phyloP scores from a whole-genome alignment of 2,329 filamentous ascomycete species.

The Trematosphaeria pertusa region DNA sequence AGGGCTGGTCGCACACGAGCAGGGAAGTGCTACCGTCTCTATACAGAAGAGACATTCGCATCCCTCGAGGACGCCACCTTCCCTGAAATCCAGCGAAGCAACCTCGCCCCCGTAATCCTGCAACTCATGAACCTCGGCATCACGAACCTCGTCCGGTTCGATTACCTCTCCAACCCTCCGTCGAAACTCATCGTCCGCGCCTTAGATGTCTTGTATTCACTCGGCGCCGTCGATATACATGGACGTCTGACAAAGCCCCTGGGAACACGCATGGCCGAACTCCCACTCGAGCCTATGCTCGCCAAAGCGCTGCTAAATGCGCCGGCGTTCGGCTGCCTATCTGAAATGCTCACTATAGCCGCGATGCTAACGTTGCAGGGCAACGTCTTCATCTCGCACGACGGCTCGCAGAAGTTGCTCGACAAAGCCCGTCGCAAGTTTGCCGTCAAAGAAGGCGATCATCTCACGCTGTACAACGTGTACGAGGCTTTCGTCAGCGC shows the following conservation, averaged over 20 bases:
- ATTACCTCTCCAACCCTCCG: conserved; percentile 86
- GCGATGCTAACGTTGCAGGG: conserved; percentile 92
- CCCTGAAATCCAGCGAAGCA: conserved; percentile 91
- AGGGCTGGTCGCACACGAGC: conserved; percentile 87
- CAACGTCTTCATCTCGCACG: conserved; percentile 81
- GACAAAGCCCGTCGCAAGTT: conserved; percentile 82
- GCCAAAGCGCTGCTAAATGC: conserved; percentile 84
- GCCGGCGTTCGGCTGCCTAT: conserved; percentile 75
- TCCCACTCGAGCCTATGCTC: conserved; percentile 96
- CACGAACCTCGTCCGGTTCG: conserved; percentile 90
- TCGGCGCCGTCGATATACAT: conserved; percentile 87
- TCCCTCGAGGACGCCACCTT: conserved; percentile 74
- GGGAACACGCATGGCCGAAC: conserved; percentile 89
- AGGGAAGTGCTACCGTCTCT: conserved; percentile 93
- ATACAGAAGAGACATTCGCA: conserved; percentile 77
- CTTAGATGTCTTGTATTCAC: conserved; percentile 83
- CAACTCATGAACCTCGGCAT: conserved; percentile 95
- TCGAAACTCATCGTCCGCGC: conserved; percentile 84
- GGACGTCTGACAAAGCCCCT: conserved; percentile 88
- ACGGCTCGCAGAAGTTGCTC: conserved; percentile 76
- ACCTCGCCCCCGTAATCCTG: conserved; percentile 84
- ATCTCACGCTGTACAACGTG: conserved; percentile 90
- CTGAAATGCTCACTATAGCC: conserved; percentile 88
- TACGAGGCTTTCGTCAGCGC: conserved; percentile 86
- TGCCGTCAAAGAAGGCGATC: conserved; percentile 91